phyloP scores from a whole-genome alignment of 2,329 filamentous ascomycete species.

The Pyrenochaeta sp. region DNA sequence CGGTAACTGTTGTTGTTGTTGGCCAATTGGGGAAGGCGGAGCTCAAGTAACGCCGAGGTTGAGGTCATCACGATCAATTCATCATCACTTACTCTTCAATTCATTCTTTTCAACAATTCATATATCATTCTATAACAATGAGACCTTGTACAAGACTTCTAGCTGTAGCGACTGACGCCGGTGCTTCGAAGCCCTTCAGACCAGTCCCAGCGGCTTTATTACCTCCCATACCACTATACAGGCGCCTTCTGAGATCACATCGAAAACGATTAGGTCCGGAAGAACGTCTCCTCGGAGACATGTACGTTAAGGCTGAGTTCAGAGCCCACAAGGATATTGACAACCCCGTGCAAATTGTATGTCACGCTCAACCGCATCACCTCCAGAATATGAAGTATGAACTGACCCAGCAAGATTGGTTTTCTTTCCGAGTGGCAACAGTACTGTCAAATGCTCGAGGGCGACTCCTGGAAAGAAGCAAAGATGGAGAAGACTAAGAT shows the following conservation, averaged over 20 bases:
- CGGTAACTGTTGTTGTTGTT: conserved; percentile 20
- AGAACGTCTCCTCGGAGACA: conserved; percentile 83
- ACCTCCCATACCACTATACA: conserved; percentile 88
- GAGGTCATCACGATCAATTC: conserved; percentile 30
- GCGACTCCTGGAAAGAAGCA: conserved; percentile 82
- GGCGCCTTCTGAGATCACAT: conserved; percentile 85
- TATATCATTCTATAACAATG: conserved; percentile 31
- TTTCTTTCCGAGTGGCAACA: conserved; percentile 97
- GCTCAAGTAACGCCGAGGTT: conserved; percentile 25
- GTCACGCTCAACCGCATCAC: conserved; percentile 33
- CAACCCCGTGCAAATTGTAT: conserved; percentile 89
- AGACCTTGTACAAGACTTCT: conserved; percentile 39
- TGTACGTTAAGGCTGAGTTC: conserved; percentile 94
- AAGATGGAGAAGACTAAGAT: conserved; percentile 85
- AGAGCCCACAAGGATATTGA: conserved; percentile 82
- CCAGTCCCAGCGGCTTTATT: conserved; percentile 72
- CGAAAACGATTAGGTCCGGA: conserved; percentile 78
- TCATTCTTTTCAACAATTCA: neutral
- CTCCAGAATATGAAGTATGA: neutral
- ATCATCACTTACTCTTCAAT: conserved; percentile 17
- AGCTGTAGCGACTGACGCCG: conserved; percentile 47
- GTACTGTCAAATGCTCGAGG: conserved; percentile 92
- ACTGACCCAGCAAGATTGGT: conserved; percentile 71
- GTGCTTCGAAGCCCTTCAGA: conserved; percentile 45
- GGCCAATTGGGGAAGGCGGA: conserved; percentile 33